Base-by-base conservation (phyloP, 768 basidiomycete genomes). In the Trametes meyenii region DNA sequence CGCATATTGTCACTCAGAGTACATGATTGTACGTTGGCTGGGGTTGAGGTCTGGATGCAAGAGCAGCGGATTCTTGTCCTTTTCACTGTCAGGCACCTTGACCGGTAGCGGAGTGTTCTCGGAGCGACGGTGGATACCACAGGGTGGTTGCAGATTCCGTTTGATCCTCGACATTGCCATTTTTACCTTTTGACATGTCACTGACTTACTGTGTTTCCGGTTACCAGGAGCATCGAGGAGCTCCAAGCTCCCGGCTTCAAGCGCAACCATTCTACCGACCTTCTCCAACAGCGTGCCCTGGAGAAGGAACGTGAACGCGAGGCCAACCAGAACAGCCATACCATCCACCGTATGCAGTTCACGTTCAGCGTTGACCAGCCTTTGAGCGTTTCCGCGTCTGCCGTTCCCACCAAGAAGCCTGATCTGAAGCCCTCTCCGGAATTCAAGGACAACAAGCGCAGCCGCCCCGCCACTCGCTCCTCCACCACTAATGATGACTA, bases 301-400 rank as follows among this genome's bases (percentile, higher is more conserved):
- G 92, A 93, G 71, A 87, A 88, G 72, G 92, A 94, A 73, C 90
- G 88, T 71, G 84, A 79, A 69, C 87, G 90, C 55, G 89, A 90
- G 72, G 76, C 76, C 16, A 82, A 79, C 66, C 79, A 83, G 67
- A 83, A 86, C 63, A 80, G 83, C 26, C 77, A 89, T 14, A 88
- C 83, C 51, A 89, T 93, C 75, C 89, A 91, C 66, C 86, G 91
- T 46, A 92, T 93, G 90, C 92, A 94, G 67, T 94, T 92, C 76
- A 94, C 91, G 1, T 94, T 94, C 74, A 88, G 88, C 66, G 81
- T 93, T 66, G 92, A 93, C 74, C 86, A 88, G 61, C 88, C 87
- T 54, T 55, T 60, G 65, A 44, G 45, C 36, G 50, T 65, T 39
- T 71, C 82, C 21, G 72, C 72, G 16, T 74, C 81, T 16, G 79